Evolutionary conservation across 1,139 yeast genomes (phyloP), one percentile per base, ranked within the genome.

Genomic region (Debaryomyces subglobosus): DNA sequence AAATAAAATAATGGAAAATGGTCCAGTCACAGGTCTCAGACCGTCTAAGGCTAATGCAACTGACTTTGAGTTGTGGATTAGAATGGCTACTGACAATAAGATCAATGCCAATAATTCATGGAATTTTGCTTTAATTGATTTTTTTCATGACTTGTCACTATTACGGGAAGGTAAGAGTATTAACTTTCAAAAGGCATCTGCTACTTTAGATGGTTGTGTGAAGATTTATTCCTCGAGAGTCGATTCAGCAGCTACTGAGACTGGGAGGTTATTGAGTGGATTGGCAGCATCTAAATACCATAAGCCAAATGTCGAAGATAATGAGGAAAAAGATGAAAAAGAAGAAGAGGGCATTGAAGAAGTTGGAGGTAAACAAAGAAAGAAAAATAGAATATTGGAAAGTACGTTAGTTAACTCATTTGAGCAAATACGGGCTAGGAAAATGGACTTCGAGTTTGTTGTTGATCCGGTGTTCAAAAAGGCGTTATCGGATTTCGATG

Each of bases 401-500:
- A 69, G 77, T 1, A 75, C 79, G 0, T 57, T 75, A 49, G 79
- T 74, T 3, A 33, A 27, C 4, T 76, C 77, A 18, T 86, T 86
- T 59, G 84, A 80, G 4, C 68, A 79, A 18, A 72, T 91, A 10
- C 74, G 72, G 54, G 74, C 86, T 51, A 87, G 85, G 61, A 83
- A 85, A 53, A 68, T 87, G 38, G 96, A 90, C 46, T 83, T 85
- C 53, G 96, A 89, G 57, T 69, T 88, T 30, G 78, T 85, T 8
- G 86, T 89, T 42, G 97, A 92, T 66, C 97, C 97, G 0, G 72
- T 91, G 43, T 90, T 92, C 67, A 86, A 89, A 54, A 90, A 89
- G 59, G 91, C 96, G 45, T 75, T 92, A 44, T 89, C 96, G 0
- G 97, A 90, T 51, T 92, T 91, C 60, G 97, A 92, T 64, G 97